phyloP scores from a whole-genome alignment of 495 filamentous ascomycete genomes.

The Penicillium diatomitis region DNA sequence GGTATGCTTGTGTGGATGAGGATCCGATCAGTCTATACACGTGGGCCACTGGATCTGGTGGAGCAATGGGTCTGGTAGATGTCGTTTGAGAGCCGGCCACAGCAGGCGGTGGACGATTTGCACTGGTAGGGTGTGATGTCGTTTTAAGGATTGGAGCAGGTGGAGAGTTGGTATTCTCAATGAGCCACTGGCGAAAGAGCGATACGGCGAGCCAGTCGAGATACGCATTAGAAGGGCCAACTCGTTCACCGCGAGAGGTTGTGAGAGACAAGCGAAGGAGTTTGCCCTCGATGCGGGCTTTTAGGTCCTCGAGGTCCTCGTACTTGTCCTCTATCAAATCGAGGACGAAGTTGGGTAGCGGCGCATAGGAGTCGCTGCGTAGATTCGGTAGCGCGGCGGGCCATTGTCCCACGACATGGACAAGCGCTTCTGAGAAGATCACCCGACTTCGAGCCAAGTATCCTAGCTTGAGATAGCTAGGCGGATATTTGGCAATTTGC shows the following conservation, averaged over 20 bases:
- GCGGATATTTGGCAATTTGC: constrained; percentile 89
- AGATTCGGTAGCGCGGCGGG: constrained; percentile 69
- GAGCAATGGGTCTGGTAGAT: constrained; percentile 11
- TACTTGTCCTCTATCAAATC: constrained; percentile 89
- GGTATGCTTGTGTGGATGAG: constrained; percentile 49
- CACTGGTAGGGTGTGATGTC: constrained; percentile 11
- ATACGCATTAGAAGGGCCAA: constrained; percentile 67
- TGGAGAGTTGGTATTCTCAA: constrained; percentile 72
- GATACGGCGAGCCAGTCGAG: constrained; percentile 80
- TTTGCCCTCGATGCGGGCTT: constrained; percentile 58
- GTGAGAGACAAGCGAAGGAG: constrained; percentile 74
- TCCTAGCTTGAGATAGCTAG: constrained; percentile 80
- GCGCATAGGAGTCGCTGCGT: constrained; percentile 44
- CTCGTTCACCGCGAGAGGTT: constrained; percentile 69
- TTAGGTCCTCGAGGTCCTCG: constrained; percentile 66
- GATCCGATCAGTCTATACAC: constrained; percentile 64
- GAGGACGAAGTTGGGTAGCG: constrained; percentile 61
- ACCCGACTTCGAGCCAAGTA: constrained; percentile 75
- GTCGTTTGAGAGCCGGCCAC: constrained; percentile 17
- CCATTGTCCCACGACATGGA: constrained; percentile 91
- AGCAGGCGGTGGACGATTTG: constrained; percentile 13
- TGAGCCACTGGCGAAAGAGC: constrained; percentile 83
- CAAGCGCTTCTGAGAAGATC: constrained; percentile 82
- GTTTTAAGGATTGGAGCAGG: constrained; percentile 42
- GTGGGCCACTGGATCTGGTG: constrained; percentile 40